Percentiles rank a stretch among this genome's conserved stretches.
phyloP scores from a whole-genome alignment of 2,329 filamentous ascomycete genomes.

The Raffaelea arxii region DNA sequence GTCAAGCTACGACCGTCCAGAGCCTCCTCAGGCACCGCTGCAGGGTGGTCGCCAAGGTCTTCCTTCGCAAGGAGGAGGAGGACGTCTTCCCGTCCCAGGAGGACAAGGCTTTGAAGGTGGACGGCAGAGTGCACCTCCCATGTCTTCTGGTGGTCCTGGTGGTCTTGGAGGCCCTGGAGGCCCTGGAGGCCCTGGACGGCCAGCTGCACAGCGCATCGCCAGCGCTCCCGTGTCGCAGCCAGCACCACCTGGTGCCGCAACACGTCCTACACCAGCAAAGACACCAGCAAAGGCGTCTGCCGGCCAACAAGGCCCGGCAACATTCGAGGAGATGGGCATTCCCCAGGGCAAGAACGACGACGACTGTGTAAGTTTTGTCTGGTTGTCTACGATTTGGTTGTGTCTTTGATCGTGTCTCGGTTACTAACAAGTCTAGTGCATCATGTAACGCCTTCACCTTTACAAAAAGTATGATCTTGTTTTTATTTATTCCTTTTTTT shows the following conservation, averaged over 20 bases:
- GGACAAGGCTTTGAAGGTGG: conserved; percentile 17
- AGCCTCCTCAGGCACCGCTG: no score
- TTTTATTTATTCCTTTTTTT: neutral
- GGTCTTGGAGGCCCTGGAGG: neutral
- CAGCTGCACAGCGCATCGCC: neutral
- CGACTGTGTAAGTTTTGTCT: conserved; percentile 65
- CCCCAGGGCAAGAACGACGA: conserved; percentile 72
- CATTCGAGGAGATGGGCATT: conserved; percentile 98
- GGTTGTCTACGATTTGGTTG: neutral
- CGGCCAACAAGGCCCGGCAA: conserved; percentile 75
- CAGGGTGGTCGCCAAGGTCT: neutral
- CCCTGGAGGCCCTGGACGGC: neutral
- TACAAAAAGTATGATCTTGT: neutral
- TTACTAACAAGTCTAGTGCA: conserved; percentile 2
- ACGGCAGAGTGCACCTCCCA: conserved; percentile 25
- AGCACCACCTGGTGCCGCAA: conserved; percentile 1
- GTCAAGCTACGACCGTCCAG: no score
- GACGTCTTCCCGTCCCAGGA: conserved; percentile 16
- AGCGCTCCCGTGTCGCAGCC: neutral
- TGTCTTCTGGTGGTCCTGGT: neutral
- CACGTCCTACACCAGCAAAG: conserved; percentile 20
- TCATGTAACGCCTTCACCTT: conserved; percentile 1
- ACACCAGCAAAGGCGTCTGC: conserved; percentile 6
- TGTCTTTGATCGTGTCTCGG: no score
- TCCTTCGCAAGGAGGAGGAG: conserved; percentile 1